phyloP scores from a whole-genome alignment of 768 basidiomycete genomes.

The Pisolithus sp. region DNA sequence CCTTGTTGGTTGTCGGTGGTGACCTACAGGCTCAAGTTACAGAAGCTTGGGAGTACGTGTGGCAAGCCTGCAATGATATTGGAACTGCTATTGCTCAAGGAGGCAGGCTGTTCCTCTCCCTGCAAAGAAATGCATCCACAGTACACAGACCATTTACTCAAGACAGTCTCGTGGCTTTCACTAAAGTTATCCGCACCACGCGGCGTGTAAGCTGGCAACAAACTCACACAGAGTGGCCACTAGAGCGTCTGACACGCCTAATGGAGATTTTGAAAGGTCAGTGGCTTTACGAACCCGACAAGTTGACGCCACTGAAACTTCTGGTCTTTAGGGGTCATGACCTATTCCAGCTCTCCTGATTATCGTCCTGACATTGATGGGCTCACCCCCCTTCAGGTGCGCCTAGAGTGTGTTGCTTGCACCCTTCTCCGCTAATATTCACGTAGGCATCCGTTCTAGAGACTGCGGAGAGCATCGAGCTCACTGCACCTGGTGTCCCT shows the following conservation, averaged over 20 bases:
- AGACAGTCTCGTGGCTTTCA: constrained; percentile 77
- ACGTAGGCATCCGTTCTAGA: constrained; percentile 64
- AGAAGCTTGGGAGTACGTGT: constrained; percentile 55
- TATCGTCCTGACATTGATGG: constrained; percentile 84
- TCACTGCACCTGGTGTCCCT: constrained; percentile 52
- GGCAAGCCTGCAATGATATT: constrained; percentile 63
- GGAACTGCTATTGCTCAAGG: constrained; percentile 46
- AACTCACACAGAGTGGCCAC: constrained; percentile 51
- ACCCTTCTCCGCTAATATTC: constrained; percentile 6
- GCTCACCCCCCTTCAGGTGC: constrained; percentile 74
- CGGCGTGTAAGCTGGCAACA: constrained; percentile 45
- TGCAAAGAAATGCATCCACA: constrained; percentile 5
- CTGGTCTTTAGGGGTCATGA: constrained; percentile 51
- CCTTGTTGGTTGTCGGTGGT: constrained; percentile 34
- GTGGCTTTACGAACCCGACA: constrained; percentile 3
- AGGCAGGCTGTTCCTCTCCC: constrained; percentile 9
- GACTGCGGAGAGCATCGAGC: constrained; percentile 60
- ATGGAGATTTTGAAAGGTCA: constrained; percentile 75
- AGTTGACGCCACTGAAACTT: not conserved
- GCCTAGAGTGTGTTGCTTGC: constrained; percentile 2
- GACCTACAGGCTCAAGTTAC: constrained; percentile 32
- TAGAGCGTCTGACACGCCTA: constrained; percentile 58
- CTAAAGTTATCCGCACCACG: constrained; percentile 62
- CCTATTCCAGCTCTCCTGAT: constrained; percentile 77
- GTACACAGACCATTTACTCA: constrained; percentile 36